Base-by-base conservation (phyloP, 768 basidiomycete species). In the Rhodotorula diobovata region DNA sequence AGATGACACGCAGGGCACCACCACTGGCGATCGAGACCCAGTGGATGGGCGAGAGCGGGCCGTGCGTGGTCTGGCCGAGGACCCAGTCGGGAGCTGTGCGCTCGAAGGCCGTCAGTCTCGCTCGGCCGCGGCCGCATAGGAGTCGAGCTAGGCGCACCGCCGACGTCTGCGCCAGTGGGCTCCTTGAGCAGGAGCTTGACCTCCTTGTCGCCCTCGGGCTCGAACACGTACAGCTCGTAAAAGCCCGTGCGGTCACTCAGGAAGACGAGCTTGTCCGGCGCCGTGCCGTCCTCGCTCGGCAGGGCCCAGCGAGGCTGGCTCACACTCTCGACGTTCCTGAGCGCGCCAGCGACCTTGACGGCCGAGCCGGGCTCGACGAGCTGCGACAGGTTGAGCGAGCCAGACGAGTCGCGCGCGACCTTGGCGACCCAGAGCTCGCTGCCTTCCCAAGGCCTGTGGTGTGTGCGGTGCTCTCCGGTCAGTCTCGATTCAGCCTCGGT, bases 201-300 rank as follows among this genome's bases (percentile, higher is more conserved):
- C 7, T 54, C 62, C 4, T 55, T 46, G 4, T 20, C 58, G 25
- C 41, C 55, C 5, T 61, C 50, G 51, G 61, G 59, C 60, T 82
- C 80, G 79, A 85, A 87, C 34, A 51, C 39, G 84, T 85, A 90
- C 0, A 90, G 87, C 76, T 90, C 89, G 67, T 85, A 83, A 77
- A 84, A 91, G 0, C 88, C 88, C 25, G 85, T 85, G 64, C 82
- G 81, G 73, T 91, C 90, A 43, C 83, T 84, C 15, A 87, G 86
- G 80, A 87, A 90, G 58, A 88, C 80, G 50, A 91, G 81, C 9
- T 79, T 82, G 41, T 59, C 57, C 10, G 37, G 37, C 28, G 85
- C 83, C n/a, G n/a, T n/a, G 73, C 86, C 81, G 28, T 39, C 60
- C 54, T 34, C 34, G 55, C 4, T 9, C 12, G 50, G 1, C 25